Evolutionary conservation across 2,329 filamentous ascomycete species (phyloP).

Genomic region (Scytalidium sp.): DNA sequence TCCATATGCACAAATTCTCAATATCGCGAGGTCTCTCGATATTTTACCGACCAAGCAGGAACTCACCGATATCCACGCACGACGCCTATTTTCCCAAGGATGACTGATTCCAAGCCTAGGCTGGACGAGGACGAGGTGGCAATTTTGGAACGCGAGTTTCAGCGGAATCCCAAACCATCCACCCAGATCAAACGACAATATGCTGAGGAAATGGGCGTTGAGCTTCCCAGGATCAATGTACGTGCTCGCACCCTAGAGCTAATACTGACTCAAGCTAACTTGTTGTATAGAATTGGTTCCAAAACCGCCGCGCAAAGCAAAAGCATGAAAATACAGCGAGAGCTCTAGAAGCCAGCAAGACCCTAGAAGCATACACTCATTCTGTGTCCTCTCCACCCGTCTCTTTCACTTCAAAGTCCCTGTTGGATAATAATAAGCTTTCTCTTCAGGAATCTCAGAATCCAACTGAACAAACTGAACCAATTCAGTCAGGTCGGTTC

Average conservation of each 20-base stretch:
- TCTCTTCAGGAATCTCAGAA: too few relatives aligned
- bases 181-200: slow-evolving; percentile 59
- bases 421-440: slow-evolving; percentile 12
- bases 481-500: too few relatives aligned
- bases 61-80: too few relatives aligned
- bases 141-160: slow-evolving; percentile 57
- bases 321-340: slow-evolving; percentile 56
- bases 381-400: slow-evolving; percentile 26
- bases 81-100: too few relatives aligned
- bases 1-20: too few relatives aligned
- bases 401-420: slow-evolving; percentile 12
- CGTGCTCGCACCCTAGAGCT: too few relatives aligned
- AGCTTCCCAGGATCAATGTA: slow-evolving; percentile 64
- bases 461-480: too few relatives aligned
- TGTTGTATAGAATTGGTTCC: slow-evolving; percentile 61
- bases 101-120: slow-evolving; percentile 47
- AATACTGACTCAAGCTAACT: neutral
- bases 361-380: slow-evolving; percentile 18
- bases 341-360: slow-evolving; percentile 44
- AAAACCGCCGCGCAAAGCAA: slow-evolving; percentile 55
- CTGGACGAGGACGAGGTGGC: slow-evolving; percentile 59
- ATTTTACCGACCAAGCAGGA: too few relatives aligned
- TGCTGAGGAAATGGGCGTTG: slow-evolving; percentile 60
- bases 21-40: too few relatives aligned
- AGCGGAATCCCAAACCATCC: slow-evolving; percentile 62